phyloP scores from a whole-genome alignment of 257 asterid genomes.

The Solanum lignicaule region DNA sequence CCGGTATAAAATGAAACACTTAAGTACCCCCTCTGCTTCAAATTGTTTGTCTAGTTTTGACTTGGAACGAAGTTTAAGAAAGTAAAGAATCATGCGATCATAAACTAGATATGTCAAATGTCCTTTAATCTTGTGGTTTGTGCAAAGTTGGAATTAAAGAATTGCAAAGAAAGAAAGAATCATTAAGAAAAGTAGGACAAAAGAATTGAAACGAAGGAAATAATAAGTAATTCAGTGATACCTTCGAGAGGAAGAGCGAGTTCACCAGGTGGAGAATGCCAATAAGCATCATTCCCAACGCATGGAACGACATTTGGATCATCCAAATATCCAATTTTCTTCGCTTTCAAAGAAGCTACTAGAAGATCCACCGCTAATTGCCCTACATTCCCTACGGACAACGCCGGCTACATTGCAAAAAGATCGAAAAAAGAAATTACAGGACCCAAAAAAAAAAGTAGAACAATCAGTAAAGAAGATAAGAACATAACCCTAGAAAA shows the following conservation, averaged over 20 bases:
- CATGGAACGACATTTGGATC: constrained; percentile 90
- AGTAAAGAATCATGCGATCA: neutral
- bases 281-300: constrained; percentile 87
- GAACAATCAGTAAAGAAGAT: neutral
- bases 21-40: neutral
- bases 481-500: constrained; percentile 9
- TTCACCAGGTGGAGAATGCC: constrained; percentile 66
- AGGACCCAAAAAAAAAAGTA: neutral
- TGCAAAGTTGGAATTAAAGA: neutral
- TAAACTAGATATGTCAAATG: no score
- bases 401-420: constrained; percentile 51
- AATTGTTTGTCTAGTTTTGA: neutral
- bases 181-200: neutral
- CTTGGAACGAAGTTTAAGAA: neutral
- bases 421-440: neutral
- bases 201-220: neutral
- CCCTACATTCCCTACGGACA: constrained; percentile 91
- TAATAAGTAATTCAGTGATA: neutral
- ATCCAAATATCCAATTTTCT: constrained; percentile 59
- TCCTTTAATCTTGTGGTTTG: neutral
- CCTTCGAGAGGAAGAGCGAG: constrained; percentile 86
- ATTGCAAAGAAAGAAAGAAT: neutral
- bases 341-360: constrained; percentile 58
- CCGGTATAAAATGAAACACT: neutral
- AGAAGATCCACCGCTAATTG: constrained; percentile 87